Percentiles rank a stretch among this genome's conserved stretches.
Conservation (phyloP, 2,329 filamentous ascomycete genomes). For the Zelopaecilomyces penicillatus region DNA sequence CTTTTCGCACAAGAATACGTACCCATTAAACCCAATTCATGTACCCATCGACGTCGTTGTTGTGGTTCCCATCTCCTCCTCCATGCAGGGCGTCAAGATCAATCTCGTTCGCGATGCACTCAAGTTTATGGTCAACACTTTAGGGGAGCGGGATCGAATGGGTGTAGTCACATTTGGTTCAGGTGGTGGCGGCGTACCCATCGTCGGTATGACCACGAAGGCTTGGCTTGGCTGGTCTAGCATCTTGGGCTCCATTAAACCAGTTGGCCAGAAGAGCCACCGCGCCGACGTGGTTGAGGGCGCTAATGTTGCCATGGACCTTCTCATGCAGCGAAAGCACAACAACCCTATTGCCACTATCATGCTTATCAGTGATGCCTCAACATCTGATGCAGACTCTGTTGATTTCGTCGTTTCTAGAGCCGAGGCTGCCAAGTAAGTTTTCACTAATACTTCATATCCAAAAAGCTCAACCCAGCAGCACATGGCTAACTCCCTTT, state of each 20-base stretch:
- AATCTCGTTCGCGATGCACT: slow-evolving; percentile 86
- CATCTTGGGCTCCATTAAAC: slow-evolving; percentile 77
- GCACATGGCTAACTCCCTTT: not conserved
- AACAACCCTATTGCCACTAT: slow-evolving; percentile 94
- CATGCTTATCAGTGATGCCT: slow-evolving; percentile 93
- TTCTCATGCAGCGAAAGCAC: slow-evolving; percentile 95
- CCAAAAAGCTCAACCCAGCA: not conserved
- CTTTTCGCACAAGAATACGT: slow-evolving; percentile 43
- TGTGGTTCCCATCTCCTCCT: slow-evolving; percentile 93
- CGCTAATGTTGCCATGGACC: slow-evolving; percentile 95
- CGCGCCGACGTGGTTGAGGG: slow-evolving; percentile 95
- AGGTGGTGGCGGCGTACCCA: slow-evolving; percentile 81
- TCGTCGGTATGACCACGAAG: slow-evolving; percentile 98
- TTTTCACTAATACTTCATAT: slow-evolving; percentile 13
- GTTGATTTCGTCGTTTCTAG: slow-evolving; percentile 96
- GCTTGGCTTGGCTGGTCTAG: slow-evolving; percentile 87
- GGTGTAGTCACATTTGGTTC: slow-evolving; percentile 95
- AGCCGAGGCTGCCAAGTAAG: slow-evolving; percentile 91
- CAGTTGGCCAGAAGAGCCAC: slow-evolving; percentile 92
- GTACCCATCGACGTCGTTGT: slow-evolving; percentile 93
- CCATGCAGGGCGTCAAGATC: slow-evolving; percentile 99
- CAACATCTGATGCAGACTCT: slow-evolving; percentile 86
- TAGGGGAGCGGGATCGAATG: slow-evolving; percentile 93
- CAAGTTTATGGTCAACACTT: slow-evolving; percentile 80
- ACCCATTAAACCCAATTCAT: slow-evolving; percentile 52